Evolutionary conservation across 208 protist species (phyloP), one percentile per base, ranked within the genome.

Genomic region (Acanthamoeba lenticulata): DNA sequence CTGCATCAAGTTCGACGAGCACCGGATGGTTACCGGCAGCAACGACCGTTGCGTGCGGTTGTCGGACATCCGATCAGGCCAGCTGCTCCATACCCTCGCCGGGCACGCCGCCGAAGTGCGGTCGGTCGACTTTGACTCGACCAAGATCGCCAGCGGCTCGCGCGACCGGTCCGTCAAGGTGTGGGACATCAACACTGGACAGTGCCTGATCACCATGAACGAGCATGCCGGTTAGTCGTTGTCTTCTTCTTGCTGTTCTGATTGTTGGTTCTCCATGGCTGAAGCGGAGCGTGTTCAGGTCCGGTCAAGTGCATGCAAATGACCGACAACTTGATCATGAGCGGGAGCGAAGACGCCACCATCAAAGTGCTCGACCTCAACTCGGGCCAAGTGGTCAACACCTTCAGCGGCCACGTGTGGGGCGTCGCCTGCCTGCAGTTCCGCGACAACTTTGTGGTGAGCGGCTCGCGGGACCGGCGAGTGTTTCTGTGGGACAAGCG

Each of bases 251-350:
- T n/a, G n/a, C n/a, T n/a, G n/a, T n/a, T n/a, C n/a, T n/a, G n/a
- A n/a, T n/a, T n/a, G n/a, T n/a, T n/a, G n/a, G n/a, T n/a, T n/a
- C n/a, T n/a, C n/a, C n/a, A n/a, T n/a, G n/a, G n/a, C n/a, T n/a
- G n/a, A n/a, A n/a, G n/a, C n/a, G n/a, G n/a, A n/a, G n/a, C n/a
- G n/a, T n/a, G 17, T 19, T 52, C 74, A 55, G 74, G 74, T 9
- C 74, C 74, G 42, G 74, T 86, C n/a, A 86, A 86, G 21, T 86
- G 74, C 74, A 86, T 86, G 42, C 74, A 86, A n/a, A 86, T 86
- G 74, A 86, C 74, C 15, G 74, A 86, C 42, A 86, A 86, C 74
- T 52, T 86, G 1, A 55, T 86, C 42, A 86, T 86, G 74, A 86
- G 74, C 42, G 74, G 74, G 7, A 86, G 74, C 42, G 74, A 86